A percentile compares a stretch with the other conserved stretches of the same genome.
Conservation (phyloP, 2,329 filamentous ascomycete genomes). For the Fusarium succisae region DNA sequence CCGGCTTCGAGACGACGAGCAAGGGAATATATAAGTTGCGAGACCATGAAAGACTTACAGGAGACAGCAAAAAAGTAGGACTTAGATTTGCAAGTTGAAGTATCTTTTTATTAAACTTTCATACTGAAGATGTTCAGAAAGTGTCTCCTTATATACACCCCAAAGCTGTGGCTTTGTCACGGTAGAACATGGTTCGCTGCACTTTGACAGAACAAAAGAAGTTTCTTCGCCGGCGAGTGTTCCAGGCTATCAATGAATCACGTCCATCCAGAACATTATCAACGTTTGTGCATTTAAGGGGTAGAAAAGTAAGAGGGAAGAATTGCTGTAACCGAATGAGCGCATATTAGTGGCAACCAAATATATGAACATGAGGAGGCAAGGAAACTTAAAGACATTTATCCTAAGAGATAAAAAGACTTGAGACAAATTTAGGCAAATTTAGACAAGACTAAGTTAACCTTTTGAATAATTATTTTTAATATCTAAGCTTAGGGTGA, state of each 20-base stretch:
- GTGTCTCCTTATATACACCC: neutral
- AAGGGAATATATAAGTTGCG: neutral
- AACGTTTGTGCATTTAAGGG: slow-evolving; percentile 10
- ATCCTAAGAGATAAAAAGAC: neutral
- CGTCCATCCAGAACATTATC: slow-evolving; percentile 46
- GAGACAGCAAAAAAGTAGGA: neutral
- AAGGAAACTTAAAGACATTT: neutral
- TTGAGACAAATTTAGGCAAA: neutral
- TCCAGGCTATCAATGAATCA: slow-evolving; percentile 10
- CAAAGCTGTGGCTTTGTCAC: neutral
- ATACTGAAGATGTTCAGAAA: neutral
- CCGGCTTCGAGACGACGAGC: neutral
- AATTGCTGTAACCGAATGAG: neutral
- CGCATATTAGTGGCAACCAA: neutral
- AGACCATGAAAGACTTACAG: neutral
- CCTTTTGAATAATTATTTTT: neutral
- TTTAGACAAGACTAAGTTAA: neutral
- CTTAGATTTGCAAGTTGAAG: neutral
- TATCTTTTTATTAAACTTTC: neutral
- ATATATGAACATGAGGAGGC: neutral
- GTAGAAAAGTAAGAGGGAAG: neutral
- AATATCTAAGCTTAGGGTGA: neutral
- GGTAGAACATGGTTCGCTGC: neutral
- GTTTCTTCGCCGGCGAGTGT: neutral
- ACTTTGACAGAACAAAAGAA: neutral